Conservation (phyloP, 2,329 filamentous ascomycete species). For the Gnomoniopsis sp. region DNA sequence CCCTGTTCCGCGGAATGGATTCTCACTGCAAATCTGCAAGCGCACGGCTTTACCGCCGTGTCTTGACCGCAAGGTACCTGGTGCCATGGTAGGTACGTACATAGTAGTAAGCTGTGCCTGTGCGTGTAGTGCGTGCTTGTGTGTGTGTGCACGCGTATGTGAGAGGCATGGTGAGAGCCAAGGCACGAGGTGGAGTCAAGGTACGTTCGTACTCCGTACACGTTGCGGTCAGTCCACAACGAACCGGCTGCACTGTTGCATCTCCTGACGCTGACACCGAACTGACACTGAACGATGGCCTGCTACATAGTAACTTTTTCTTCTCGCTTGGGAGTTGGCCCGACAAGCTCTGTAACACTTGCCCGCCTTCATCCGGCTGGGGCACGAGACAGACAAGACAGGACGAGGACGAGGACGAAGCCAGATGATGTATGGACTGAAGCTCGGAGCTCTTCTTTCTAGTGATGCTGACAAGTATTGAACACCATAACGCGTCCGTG, state of each 20-base stretch:
- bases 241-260: neutral
- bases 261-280: neutral
- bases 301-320: neutral
- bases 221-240: conserved; percentile 3
- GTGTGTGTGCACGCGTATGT: neutral
- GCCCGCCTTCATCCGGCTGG: neutral
- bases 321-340: neutral
- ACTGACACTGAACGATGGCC: neutral
- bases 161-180: neutral
- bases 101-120: neutral
- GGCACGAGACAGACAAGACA: neutral
- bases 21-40: conserved; percentile 1
- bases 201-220: neutral
- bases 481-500: too few relatives aligned
- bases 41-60: conserved; percentile 7
- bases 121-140: neutral
- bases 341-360: conserved; percentile 1
- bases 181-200: neutral
- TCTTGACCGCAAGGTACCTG: conserved; percentile 5
- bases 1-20: neutral
- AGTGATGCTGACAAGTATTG: neutral
- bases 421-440: neutral
- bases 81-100: too few relatives aligned
- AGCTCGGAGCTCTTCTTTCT: neutral
- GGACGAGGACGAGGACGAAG: neutral